A percentile compares a stretch with the other conserved stretches of the same genome.
phyloP scores from a whole-genome alignment of 345 rosid species.

The Gossypium sturtianum region DNA sequence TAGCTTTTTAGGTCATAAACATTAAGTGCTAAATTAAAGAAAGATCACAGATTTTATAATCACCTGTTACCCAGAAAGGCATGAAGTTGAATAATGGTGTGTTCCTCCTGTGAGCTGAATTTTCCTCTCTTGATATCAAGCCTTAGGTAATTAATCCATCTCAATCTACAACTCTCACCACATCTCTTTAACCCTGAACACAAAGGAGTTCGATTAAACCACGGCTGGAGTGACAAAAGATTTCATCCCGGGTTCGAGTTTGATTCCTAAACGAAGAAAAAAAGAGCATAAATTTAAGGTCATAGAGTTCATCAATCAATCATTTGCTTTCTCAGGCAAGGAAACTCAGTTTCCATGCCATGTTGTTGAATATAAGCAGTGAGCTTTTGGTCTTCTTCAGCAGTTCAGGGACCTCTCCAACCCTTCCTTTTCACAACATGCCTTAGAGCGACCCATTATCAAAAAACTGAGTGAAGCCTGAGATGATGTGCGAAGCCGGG shows the following conservation, averaged over 20 bases:
- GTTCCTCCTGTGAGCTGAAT: constrained; percentile 47
- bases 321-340: constrained; percentile 46
- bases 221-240: too few species aligned
- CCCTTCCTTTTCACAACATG: constrained; percentile 35
- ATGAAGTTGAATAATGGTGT: constrained; percentile 53
- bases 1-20: too few species aligned
- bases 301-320: neutral
- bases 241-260: too few species aligned
- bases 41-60: neutral
- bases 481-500: too few species aligned
- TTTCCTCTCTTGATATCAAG: constrained; percentile 58
- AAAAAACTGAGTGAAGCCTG: neutral
- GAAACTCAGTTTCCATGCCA: constrained; percentile 49
- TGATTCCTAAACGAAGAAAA: too few species aligned
- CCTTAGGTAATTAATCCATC: constrained; percentile 56
- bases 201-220: neutral
- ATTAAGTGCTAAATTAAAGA: too few species aligned
- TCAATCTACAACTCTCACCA: constrained; percentile 51
- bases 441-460: constrained; percentile 27
- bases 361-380: constrained; percentile 39
- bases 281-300: neutral
- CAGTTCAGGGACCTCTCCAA: constrained; percentile 57
- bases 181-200: constrained; percentile 48
- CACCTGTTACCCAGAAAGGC: constrained; percentile 56
- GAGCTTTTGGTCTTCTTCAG: constrained; percentile 56